Base-by-base conservation (phyloP, 2,329 filamentous ascomycete species). In the Chaetomium globosum region DNA sequence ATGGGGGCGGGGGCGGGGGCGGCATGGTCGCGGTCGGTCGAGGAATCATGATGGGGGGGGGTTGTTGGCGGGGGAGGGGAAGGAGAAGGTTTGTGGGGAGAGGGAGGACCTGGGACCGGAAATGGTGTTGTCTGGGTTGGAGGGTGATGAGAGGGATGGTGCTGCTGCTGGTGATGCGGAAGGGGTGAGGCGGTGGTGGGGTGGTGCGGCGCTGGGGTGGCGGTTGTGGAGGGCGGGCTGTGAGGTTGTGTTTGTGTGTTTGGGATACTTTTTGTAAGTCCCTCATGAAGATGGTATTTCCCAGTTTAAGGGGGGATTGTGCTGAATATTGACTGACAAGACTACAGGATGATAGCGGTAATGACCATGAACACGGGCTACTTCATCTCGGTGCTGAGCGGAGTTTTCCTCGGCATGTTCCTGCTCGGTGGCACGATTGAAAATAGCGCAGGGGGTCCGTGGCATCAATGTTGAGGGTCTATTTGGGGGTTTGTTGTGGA, bases 281-380 rank as follows among this genome's bases (percentile, higher is more conserved):
- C 8, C 8, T 21, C 49, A 1, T n/a, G 39, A 16, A 1, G 16
- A n/a, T 43, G 39, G 33, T 28, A 6, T 30, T 28, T 31, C 6
- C 26, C 3, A 30, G 4, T 16, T n/a, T 10, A 48, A 12, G 46
- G n/a, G n/a, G n/a, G 19, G 9, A 13, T 12, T 4, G 28, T 0
- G 49, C 9, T 12, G 16, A 30, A 10, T 23, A 2, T 4, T 23
- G 46, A 16, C 16, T 53, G 16, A 30, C 39, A n/a, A 6, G 13
- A n/a, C 16, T 10, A 19, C 13, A 57, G 55, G 9, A 57, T 57
- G 55, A 36, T 57, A 13, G 55, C 55, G 10, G 39, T 57, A 2
- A 57, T 57, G 55, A 43, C 55, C 5, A 57, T 57, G 55, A 57
- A 57, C 26, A 9, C 21, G 10, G 55, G 33, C 26, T 57, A 57